Percentiles rank a stretch among this genome's conserved stretches.
phyloP scores from a whole-genome alignment of 2,329 filamentous ascomycete species.

The Cryphonectria radicalis region DNA sequence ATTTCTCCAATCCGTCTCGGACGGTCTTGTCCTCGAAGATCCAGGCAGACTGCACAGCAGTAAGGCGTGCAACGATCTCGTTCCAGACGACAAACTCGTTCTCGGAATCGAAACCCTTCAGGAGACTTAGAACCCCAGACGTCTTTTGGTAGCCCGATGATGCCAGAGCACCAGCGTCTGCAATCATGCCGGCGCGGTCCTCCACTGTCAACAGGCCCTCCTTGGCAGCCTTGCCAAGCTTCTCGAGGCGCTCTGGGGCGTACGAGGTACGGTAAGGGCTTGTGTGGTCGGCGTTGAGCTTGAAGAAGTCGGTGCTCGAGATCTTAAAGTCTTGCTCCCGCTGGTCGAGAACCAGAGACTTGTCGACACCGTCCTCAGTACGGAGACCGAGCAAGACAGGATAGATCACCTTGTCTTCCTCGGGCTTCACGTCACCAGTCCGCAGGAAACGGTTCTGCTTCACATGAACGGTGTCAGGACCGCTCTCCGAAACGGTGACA shows the following conservation, averaged over 20 bases:
- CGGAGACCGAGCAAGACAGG: constrained; percentile 88
- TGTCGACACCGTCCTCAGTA: constrained; percentile 81
- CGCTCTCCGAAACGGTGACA: constrained; percentile 79
- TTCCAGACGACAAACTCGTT: constrained; percentile 94
- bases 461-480: constrained; percentile 73
- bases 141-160: constrained; percentile 93
- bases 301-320: constrained; percentile 85
- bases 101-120: constrained; percentile 86
- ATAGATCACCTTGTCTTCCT: constrained; percentile 87
- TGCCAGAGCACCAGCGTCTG: constrained; percentile 87
- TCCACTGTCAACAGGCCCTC: constrained; percentile 80
- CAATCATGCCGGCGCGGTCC: constrained; percentile 92
- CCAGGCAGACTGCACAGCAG: constrained; percentile 82
- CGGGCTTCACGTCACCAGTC: constrained; percentile 89
- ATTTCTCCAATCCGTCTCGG: constrained; percentile 78
- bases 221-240: constrained; percentile 86
- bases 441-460: constrained; percentile 96
- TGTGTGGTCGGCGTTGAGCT: constrained; percentile 93
- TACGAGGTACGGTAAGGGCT: constrained; percentile 92
- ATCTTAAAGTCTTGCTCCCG: constrained; percentile 81
- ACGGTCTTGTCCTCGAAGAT: constrained; percentile 78
- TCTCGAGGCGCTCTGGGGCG: constrained; percentile 78
- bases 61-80: constrained; percentile 81
- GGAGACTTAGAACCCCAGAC: constrained; percentile 80
- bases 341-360: constrained; percentile 69